These are phyloP conservation scores for Isoetes engelmannii DNA, from an alignment of 83 land plant genomes.

Conservation along the genomic window DNA sequence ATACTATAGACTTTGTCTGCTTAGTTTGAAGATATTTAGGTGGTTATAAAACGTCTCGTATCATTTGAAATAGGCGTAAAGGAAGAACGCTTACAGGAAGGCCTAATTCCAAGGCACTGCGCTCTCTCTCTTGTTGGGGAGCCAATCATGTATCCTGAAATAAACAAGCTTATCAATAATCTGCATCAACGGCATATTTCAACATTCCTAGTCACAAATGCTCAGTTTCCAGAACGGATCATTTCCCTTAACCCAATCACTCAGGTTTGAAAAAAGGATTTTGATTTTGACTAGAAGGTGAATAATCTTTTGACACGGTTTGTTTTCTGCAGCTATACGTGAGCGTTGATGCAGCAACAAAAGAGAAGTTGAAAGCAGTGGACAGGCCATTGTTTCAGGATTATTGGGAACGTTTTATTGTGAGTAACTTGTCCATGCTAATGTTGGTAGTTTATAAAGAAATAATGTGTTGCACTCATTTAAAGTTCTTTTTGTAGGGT, in stretches of 20 bases:
- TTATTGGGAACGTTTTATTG: conserved; percentile 91
- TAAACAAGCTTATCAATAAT: conserved; percentile 74
- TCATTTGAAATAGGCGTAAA: conserved; percentile 57
- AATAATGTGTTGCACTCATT: conserved; percentile 4
- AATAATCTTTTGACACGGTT: background rate
- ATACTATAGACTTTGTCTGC: too few species aligned
- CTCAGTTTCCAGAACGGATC: conserved; percentile 94
- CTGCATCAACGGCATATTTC: conserved; percentile 75
- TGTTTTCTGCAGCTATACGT: conserved; percentile 74
- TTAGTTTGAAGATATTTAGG: too few species aligned
- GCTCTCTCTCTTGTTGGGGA: conserved; percentile 96
- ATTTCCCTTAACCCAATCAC: conserved; percentile 60
- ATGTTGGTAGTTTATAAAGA: background rate
- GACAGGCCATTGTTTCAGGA: conserved; percentile 93
- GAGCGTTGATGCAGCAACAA: conserved; percentile 97
- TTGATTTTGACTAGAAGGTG: background rate
- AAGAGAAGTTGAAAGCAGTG: conserved; percentile 87
- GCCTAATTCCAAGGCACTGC: conserved; percentile 81
- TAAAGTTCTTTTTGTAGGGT: conserved; percentile 39
- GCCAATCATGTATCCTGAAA: conserved; percentile 97
- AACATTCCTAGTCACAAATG: conserved; percentile 93
- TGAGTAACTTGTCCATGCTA: conserved; percentile 25
- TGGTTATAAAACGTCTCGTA: too few species aligned
- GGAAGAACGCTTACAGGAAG: conserved; percentile 62
- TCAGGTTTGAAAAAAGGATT: conserved; percentile 45